Evolutionary conservation across 2,329 filamentous ascomycete species (phyloP).

Genomic region (Aspergillus pseudoglaucus): DNA sequence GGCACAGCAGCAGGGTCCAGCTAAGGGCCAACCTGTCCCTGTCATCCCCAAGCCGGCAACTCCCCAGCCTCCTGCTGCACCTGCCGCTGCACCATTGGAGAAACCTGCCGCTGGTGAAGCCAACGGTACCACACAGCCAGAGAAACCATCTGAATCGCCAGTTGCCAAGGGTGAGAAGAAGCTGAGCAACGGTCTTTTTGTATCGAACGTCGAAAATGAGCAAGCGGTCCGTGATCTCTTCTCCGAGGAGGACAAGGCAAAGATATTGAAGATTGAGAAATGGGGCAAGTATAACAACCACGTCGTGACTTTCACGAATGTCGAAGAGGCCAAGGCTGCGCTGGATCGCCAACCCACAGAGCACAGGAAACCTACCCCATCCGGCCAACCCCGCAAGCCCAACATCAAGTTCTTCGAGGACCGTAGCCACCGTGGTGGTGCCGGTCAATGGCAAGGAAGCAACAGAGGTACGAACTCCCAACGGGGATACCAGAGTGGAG

Average conservation of each 20-base stretch:
- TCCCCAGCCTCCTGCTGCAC: constrained; percentile 33
- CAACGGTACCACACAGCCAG: constrained; percentile 48
- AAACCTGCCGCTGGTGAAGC: constrained; percentile 46
- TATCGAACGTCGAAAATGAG: constrained; percentile 76
- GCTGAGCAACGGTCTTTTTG: constrained; percentile 76
- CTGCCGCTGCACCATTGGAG: constrained; percentile 38
- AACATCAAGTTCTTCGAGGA: constrained; percentile 78
- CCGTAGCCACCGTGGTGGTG: constrained; percentile 49
- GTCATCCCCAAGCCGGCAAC: constrained; percentile 36
- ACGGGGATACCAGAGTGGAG: constrained; percentile 79
- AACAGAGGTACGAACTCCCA: constrained; percentile 58
- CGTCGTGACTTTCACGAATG: constrained; percentile 75
- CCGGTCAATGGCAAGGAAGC: constrained; percentile 50
- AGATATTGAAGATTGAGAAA: constrained; percentile 67
- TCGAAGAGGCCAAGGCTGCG: constrained; percentile 73
- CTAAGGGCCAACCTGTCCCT: constrained; percentile 23
- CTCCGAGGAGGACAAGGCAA: constrained; percentile 71
- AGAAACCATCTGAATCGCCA: constrained; percentile 39
- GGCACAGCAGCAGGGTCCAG: constrained; percentile 24
- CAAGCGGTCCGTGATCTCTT: constrained; percentile 80
- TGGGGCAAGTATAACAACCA: constrained; percentile 66
- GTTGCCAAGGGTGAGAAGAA: constrained; percentile 56
- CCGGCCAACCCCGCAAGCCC: constrained; percentile 69
- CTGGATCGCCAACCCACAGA: constrained; percentile 69
- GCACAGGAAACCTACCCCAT: constrained; percentile 61